Evolutionary conservation across 805 yeast species (phyloP).

Genomic region (Kazachstania viticola): DNA sequence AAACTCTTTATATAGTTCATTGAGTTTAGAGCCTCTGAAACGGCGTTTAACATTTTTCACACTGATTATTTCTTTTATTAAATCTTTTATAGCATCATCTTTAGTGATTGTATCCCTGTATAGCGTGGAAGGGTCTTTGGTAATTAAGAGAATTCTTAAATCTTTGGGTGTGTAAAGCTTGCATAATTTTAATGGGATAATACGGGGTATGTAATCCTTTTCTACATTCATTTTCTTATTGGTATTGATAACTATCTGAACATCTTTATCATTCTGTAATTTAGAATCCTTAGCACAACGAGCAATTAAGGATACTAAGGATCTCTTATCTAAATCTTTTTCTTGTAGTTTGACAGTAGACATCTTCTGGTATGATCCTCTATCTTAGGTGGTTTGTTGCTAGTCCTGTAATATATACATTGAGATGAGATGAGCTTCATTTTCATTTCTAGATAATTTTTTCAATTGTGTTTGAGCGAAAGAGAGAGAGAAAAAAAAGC

Average conservation of each 20-base stretch:
- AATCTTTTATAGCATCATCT: slow-evolving; percentile 46
- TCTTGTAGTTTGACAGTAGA: slow-evolving; percentile 5
- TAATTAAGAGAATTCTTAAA: slow-evolving; percentile 45
- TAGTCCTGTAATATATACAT: too few species aligned
- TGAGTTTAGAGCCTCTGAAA: slow-evolving; percentile 33
- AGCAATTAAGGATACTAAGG: slow-evolving; percentile 14
- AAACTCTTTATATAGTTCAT: slow-evolving; percentile 43
- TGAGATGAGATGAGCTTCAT: too few species aligned
- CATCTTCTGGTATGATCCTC: too few species aligned
- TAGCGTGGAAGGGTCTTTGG: slow-evolving; percentile 59
- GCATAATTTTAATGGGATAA: slow-evolving; percentile 42
- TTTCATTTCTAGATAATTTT: too few species aligned
- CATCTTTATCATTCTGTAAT: slow-evolving; percentile 17
- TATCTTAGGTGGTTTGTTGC: too few species aligned
- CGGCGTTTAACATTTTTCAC: slow-evolving; percentile 43
- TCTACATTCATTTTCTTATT: slow-evolving; percentile 28
- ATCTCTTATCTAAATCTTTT: slow-evolving; percentile 10
- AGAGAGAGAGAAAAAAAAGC: too few species aligned
- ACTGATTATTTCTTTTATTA: slow-evolving; percentile 50
- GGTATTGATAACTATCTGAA: slow-evolving; percentile 37
- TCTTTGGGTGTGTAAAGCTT: slow-evolving; percentile 39
- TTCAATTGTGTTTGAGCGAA: too few species aligned
- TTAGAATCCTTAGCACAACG: slow-evolving; percentile 25
- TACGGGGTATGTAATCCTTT: slow-evolving; percentile 44
- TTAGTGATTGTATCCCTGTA: slow-evolving; percentile 40